Conservation (phyloP, 306 rosid species). For the Sophora flavescens region DNA sequence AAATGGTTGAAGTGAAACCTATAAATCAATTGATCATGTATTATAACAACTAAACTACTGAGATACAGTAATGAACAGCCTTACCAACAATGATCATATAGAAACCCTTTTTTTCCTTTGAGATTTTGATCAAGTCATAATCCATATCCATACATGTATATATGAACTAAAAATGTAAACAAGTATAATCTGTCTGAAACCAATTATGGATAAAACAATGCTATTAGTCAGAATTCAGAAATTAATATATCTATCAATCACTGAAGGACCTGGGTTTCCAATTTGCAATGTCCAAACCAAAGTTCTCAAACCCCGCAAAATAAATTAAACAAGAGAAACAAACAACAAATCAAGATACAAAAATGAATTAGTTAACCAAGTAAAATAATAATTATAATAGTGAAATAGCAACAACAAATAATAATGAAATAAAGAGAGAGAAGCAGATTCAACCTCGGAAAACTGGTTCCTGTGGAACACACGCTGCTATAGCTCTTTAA, state of each 20-base stretch:
- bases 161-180: neutral
- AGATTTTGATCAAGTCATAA: conserved; percentile 18
- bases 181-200: neutral
- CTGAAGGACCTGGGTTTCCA: neutral
- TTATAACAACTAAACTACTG: neutral
- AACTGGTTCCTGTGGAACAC: conserved; percentile 52
- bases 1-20: too few relatives aligned
- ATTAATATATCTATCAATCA: neutral
- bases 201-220: conserved; percentile 3
- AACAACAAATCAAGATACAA: neutral
- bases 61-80: neutral
- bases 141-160: neutral
- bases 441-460: conserved; percentile 54
- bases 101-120: neutral
- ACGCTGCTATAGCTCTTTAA: conserved; percentile 52
- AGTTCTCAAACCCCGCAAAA: neutral
- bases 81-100: neutral
- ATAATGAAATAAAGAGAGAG: neutral
- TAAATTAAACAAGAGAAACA: neutral
- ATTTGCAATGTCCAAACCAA: neutral
- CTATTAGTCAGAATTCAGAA: neutral
- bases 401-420: neutral
- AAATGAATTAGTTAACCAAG: neutral
- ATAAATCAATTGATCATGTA: neutral
- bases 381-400: neutral